phyloP scores from a whole-genome alignment of 176 grass and related monocot species.

The Phyllostachys edulis region DNA sequence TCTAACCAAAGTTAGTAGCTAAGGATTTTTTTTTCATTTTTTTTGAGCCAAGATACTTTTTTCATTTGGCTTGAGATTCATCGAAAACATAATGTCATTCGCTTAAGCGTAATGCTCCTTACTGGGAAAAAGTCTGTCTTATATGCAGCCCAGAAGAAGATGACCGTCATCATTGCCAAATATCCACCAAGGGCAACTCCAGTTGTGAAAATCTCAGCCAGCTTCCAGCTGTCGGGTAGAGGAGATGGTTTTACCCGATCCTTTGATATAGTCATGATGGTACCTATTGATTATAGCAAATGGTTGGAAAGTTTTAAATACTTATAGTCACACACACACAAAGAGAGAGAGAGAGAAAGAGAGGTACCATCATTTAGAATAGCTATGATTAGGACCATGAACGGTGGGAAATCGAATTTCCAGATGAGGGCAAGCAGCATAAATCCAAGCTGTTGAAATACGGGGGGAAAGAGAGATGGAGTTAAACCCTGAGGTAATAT shows the following conservation, averaged over 20 bases:
- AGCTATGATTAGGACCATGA: conserved; percentile 84
- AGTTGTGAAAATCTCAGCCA: conserved; percentile 75
- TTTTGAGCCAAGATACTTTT: too few species aligned
- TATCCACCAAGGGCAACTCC: conserved; percentile 74
- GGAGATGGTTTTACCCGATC: conserved; percentile 79
- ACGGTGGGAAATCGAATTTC: conserved; percentile 77
- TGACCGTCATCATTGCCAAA: conserved; percentile 72
- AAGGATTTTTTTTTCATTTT: neutral
- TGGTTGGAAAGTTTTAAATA: neutral
- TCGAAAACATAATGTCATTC: neutral
- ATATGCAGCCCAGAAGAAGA: conserved; percentile 76
- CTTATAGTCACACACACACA: neutral
- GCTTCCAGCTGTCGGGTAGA: conserved; percentile 70
- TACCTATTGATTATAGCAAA: conserved; percentile 44
- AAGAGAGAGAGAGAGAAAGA: neutral
- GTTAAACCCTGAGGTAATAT: conserved; percentile 3
- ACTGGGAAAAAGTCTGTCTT: conserved; percentile 75
- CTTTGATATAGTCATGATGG: conserved; percentile 89
- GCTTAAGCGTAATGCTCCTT: neutral
- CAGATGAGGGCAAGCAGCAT: conserved; percentile 80
- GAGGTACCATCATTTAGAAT: conserved; percentile 71
- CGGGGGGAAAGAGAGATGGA: neutral
- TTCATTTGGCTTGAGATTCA: neutral
- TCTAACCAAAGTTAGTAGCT: neutral
- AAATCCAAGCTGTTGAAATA: conserved; percentile 62